These are phyloP conservation scores for Schrenkiella parvula DNA, from an alignment of 345 rosid genomes.

Conservation along the genomic window DNA sequence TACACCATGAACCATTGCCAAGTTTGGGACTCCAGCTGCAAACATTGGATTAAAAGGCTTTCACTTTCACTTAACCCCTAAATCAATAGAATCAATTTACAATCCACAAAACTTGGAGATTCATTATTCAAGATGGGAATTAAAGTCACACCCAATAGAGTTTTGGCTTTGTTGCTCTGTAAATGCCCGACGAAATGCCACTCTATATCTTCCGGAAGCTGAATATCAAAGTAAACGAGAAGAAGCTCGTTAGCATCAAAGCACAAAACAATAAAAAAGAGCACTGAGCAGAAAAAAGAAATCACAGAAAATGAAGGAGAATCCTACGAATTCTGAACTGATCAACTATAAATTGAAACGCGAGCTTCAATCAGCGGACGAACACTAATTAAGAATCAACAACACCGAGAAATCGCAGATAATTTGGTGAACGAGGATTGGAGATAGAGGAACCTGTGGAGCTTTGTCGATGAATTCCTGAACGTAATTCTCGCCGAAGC, in stretches of 20 bases:
- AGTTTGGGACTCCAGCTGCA: conserved; percentile 83
- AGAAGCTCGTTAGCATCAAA: not conserved
- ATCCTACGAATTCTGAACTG: not conserved
- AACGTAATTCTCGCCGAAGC: conserved; percentile 87
- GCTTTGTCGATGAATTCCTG: conserved; percentile 86
- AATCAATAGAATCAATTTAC: not conserved
- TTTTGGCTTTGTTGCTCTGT: conserved; percentile 91
- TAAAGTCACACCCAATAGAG: conserved; percentile 54
- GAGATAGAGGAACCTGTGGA: conserved; percentile 53
- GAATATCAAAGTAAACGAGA: conserved; percentile 4
- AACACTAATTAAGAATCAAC: not conserved
- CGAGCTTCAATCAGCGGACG: not conserved
- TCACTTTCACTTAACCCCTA: not conserved
- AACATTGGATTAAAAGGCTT: conserved; percentile 6
- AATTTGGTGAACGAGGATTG: not conserved
- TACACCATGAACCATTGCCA: conserved; percentile 68
- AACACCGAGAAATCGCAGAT: not conserved
- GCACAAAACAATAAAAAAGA: too few relatives aligned
- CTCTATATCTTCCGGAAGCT: conserved; percentile 83
- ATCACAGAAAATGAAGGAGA: too few relatives aligned
- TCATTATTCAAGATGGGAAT: not conserved
- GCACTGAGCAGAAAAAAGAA: too few relatives aligned
- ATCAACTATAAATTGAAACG: not conserved
- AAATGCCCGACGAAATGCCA: conserved; percentile 92
- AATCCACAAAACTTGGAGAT: not conserved